A percentile compares a stretch with the other conserved stretches of the same genome.
Evolutionary conservation across 2,329 filamentous ascomycete genomes (phyloP).

Genomic region (Cercospora sp.): DNA sequence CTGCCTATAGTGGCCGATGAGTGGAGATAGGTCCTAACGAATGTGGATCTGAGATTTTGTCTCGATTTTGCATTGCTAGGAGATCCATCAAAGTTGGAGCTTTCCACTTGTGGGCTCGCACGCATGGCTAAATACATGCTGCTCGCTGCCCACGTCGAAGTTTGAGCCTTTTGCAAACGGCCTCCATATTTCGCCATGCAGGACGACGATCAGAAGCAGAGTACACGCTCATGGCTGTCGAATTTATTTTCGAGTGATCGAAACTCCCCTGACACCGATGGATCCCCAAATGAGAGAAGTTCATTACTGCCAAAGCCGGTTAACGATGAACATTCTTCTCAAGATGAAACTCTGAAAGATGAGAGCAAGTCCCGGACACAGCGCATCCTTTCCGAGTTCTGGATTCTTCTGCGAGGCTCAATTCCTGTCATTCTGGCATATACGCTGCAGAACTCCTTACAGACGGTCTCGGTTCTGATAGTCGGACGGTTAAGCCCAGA

Average conservation of each 20-base stretch:
- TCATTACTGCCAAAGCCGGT: conserved; percentile 46
- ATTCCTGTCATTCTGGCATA: conserved; percentile 82
- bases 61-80: neutral
- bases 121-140: neutral
- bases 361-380: conserved; percentile 39
- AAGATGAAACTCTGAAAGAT: conserved; percentile 44
- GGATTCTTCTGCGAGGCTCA: conserved; percentile 67
- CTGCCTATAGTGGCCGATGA: conserved; percentile 2
- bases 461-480: conserved; percentile 78
- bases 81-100: conserved; percentile 1
- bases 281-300: conserved; percentile 43
- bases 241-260: conserved; percentile 22
- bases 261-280: neutral
- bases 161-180: neutral
- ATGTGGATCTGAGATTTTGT: neutral
- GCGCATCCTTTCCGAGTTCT: conserved; percentile 59
- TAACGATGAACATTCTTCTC: conserved; percentile 36
- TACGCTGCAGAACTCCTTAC: conserved; percentile 79
- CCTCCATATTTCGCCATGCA: conserved; percentile 29
- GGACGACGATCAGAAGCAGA: conserved; percentile 27
- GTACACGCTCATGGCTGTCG: conserved; percentile 34
- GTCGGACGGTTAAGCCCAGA: conserved; percentile 78
- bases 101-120: neutral
- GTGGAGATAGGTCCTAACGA: conserved; percentile 1
- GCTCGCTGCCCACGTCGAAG: neutral